Conservation (phyloP, 2,329 filamentous ascomycete genomes). For the Falciphora oryzae region DNA sequence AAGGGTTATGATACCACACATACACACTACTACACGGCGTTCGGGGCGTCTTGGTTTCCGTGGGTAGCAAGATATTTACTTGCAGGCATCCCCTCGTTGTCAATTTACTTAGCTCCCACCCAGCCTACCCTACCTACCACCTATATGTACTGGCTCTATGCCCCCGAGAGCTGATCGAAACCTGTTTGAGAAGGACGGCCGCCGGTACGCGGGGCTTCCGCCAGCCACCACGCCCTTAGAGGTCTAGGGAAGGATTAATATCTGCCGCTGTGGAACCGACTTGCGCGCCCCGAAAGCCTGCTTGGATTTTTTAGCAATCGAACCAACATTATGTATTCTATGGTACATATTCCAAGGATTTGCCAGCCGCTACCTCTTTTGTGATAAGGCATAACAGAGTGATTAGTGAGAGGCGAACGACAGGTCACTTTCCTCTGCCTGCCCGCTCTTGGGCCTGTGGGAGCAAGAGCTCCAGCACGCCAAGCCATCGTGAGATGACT, state of each 20-base stretch:
- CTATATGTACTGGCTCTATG: neutral
- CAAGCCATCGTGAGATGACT: too few species aligned
- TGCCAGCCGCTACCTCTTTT: neutral
- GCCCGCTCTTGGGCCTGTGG: too few species aligned
- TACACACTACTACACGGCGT: neutral
- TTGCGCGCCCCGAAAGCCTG: too few species aligned
- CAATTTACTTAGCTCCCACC: neutral
- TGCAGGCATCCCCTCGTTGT: neutral
- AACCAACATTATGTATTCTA: too few species aligned
- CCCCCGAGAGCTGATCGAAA: too few species aligned
- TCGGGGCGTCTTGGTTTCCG: neutral
- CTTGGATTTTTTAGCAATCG: too few species aligned
- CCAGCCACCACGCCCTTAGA: too few species aligned
- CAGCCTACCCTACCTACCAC: neutral
- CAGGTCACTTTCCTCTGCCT: neutral
- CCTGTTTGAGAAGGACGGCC: too few species aligned
- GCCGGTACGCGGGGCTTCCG: too few species aligned
- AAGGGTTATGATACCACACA: neutral
- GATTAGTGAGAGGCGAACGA: neutral
- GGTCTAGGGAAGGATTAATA: too few species aligned
- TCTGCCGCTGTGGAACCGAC: too few species aligned
- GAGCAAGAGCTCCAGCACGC: neutral
- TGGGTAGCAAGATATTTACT: neutral
- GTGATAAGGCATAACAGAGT: neutral
- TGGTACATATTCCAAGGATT: too few species aligned